Percentiles rank a stretch among this genome's conserved stretches.
Conservation (phyloP, 1,284 basidiomycete species). For the Ustanciosporium gigantosporum region DNA sequence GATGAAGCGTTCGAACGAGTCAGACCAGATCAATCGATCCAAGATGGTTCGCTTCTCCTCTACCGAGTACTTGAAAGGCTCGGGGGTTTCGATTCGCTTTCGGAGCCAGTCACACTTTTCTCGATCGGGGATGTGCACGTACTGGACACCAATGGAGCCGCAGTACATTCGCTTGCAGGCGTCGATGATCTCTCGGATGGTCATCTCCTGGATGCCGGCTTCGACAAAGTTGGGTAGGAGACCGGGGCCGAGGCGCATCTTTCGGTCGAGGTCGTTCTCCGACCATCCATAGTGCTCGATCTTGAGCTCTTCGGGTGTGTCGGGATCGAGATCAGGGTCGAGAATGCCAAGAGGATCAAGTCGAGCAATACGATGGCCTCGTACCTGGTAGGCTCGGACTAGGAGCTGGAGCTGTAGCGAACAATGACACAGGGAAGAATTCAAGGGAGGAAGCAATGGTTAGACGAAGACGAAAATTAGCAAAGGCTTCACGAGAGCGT, state of each 20-base stretch:
- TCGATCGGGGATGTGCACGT: slow-evolving; percentile 97
- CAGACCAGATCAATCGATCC: slow-evolving; percentile 98
- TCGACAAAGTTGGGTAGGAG: slow-evolving; percentile 89
- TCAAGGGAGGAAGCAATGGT: background rate
- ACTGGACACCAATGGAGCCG: slow-evolving; percentile 91
- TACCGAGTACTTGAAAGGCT: slow-evolving; percentile 96
- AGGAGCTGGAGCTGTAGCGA: slow-evolving; percentile 48
- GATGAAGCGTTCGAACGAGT: slow-evolving; percentile 98
- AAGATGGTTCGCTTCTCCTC: slow-evolving; percentile 99
- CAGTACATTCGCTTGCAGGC: slow-evolving; percentile 93
- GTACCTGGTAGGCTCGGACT: slow-evolving; percentile 94
- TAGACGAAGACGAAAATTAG: slow-evolving; percentile 4
- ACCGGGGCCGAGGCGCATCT: slow-evolving; percentile 91
- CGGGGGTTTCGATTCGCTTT: slow-evolving; percentile 91
- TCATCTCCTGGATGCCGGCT: slow-evolving; percentile 83
- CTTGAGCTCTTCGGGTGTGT: slow-evolving; percentile 53
- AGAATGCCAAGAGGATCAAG: slow-evolving; percentile 93
- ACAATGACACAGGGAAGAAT: background rate
- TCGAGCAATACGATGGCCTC: slow-evolving; percentile 93
- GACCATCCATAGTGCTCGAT: slow-evolving; percentile 79
- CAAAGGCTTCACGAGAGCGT: too few species aligned
- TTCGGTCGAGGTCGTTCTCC: slow-evolving; percentile 88
- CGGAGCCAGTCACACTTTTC: slow-evolving; percentile 99
- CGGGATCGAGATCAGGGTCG: slow-evolving; percentile 73
- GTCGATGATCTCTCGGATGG: slow-evolving; percentile 87